Evolutionary conservation across 352 stramenopile genomes (phyloP).

Genomic region (Phytopythium chamaehyphon): DNA sequence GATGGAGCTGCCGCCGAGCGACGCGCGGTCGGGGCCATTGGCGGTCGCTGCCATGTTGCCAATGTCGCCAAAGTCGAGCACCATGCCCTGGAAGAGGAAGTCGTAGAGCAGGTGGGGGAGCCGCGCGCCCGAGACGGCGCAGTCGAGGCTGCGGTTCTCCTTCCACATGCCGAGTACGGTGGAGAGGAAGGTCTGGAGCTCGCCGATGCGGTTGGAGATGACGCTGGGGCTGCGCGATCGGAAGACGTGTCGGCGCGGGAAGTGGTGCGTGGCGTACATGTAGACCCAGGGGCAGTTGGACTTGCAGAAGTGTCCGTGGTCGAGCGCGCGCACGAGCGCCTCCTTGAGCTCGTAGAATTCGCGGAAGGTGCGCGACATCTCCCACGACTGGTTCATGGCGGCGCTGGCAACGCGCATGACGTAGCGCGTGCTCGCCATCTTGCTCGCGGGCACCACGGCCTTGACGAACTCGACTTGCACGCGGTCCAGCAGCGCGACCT

Average conservation of each 20-base stretch:
- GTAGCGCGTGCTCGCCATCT: conserved; percentile 64
- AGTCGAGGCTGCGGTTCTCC: conserved; percentile 62
- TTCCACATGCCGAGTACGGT: conserved; percentile 56
- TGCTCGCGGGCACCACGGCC: conserved; percentile 66
- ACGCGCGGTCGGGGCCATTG: conserved; percentile 35
- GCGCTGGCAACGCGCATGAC: conserved; percentile 76
- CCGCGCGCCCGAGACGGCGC: conserved; percentile 43
- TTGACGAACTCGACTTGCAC: conserved; percentile 82
- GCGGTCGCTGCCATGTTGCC: conserved; percentile 21
- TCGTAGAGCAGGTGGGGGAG: conserved; percentile 71
- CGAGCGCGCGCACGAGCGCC: conserved; percentile 39
- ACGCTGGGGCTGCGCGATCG: conserved; percentile 60
- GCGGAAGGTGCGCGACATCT: conserved; percentile 73
- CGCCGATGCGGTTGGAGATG: conserved; percentile 48
- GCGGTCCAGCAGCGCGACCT: conserved; percentile 68
- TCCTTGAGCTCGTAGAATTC: conserved; percentile 84
- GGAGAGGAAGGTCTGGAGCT: conserved; percentile 67
- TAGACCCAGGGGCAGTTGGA: conserved; percentile 85
- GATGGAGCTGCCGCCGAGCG: conserved; percentile 16
- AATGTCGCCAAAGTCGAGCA: conserved; percentile 71
- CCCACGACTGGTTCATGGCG: conserved; percentile 65
- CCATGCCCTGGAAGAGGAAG: conserved; percentile 81
- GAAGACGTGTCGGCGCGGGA: conserved; percentile 74
- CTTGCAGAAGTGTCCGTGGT: conserved; percentile 76
- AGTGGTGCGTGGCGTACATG: conserved; percentile 76